A percentile compares a stretch with the other conserved stretches of the same genome.
phyloP scores from a whole-genome alignment of 495 filamentous ascomycete species.

The Xylaria curta region DNA sequence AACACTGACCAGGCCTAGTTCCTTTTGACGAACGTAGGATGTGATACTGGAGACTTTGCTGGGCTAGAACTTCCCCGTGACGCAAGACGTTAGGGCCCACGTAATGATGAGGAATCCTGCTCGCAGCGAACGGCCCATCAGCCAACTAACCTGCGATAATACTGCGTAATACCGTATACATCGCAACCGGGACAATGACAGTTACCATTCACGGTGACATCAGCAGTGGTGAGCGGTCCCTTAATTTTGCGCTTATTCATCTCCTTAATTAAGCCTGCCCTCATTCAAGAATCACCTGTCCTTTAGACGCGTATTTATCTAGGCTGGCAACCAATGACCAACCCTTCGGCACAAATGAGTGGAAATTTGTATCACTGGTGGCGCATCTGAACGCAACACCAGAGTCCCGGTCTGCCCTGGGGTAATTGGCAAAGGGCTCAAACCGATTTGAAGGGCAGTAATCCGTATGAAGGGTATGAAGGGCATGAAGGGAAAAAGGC shows the following conservation, averaged over 20 bases:
- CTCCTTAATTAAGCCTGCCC: not conserved
- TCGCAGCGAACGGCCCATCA: not conserved
- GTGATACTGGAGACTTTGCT: constrained; percentile 10
- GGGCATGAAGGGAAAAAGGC: not conserved
- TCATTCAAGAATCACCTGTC: constrained; percentile 3
- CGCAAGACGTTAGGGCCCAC: constrained; percentile 10
- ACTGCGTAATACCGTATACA: not conserved
- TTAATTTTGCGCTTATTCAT: constrained; percentile 1
- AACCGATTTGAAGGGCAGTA: not conserved
- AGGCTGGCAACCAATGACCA: constrained; percentile 11
- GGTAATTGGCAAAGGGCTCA: not conserved
- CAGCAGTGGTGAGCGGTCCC: not conserved
- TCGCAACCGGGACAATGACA: not conserved
- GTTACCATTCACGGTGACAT: constrained; percentile 1
- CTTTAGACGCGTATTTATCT: not conserved
- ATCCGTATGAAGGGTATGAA: too few species aligned
- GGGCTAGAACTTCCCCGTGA: constrained; percentile 10
- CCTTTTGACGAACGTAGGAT: constrained; percentile 12
- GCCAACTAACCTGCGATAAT: not conserved
- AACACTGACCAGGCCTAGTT: not conserved
- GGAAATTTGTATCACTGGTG: constrained; percentile 3
- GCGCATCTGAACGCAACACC: not conserved
- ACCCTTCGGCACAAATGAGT: not conserved
- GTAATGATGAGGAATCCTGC: not conserved
- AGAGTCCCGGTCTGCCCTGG: not conserved